Conservation (phyloP, 768 basidiomycete species). For the Plicaturopsis crispa region DNA sequence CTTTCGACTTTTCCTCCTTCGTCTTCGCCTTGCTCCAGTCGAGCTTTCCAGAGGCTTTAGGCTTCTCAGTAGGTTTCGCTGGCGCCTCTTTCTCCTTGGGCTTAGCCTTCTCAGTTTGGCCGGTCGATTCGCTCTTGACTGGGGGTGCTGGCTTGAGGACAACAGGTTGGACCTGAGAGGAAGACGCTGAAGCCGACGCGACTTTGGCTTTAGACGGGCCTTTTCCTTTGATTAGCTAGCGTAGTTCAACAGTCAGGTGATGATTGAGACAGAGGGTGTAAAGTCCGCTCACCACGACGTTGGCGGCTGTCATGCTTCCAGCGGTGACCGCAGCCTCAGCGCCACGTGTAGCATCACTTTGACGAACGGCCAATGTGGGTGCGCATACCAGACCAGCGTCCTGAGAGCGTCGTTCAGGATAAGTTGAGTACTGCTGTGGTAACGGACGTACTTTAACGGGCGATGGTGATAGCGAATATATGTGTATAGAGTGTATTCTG, state of each 20-base stretch:
- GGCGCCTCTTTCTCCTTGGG: slow-evolving; percentile 11
- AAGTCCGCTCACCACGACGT: not conserved
- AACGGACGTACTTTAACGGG: slow-evolving; percentile 43
- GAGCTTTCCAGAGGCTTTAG: slow-evolving; percentile 39
- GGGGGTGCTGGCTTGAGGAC: slow-evolving; percentile 1
- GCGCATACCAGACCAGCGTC: slow-evolving; percentile 35
- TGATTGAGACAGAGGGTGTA: slow-evolving; percentile 6
- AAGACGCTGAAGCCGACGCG: slow-evolving; percentile 14
- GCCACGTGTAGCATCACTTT: slow-evolving; percentile 19
- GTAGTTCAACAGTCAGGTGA: slow-evolving; percentile 1
- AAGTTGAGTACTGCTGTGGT: slow-evolving; percentile 1
- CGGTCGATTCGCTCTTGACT: slow-evolving; percentile 18
- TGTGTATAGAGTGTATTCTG: slow-evolving; percentile 46
- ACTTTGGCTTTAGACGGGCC: slow-evolving; percentile 6
- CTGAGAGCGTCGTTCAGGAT: slow-evolving; percentile 19
- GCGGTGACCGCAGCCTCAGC: not conserved
- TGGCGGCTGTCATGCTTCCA: not conserved
- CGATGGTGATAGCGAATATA: slow-evolving; percentile 70
- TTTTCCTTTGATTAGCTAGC: slow-evolving; percentile 8
- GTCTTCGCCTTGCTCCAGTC: slow-evolving; percentile 55
- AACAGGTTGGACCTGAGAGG: slow-evolving; percentile 11
- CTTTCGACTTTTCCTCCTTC: slow-evolving; percentile 10
- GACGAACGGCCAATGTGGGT: slow-evolving; percentile 21
- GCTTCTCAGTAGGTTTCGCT: slow-evolving; percentile 18
- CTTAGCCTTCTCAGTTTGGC: slow-evolving; percentile 17